These are phyloP conservation scores for Trifolium repens DNA, from an alignment of 306 rosid species.

Conservation along the genomic window DNA sequence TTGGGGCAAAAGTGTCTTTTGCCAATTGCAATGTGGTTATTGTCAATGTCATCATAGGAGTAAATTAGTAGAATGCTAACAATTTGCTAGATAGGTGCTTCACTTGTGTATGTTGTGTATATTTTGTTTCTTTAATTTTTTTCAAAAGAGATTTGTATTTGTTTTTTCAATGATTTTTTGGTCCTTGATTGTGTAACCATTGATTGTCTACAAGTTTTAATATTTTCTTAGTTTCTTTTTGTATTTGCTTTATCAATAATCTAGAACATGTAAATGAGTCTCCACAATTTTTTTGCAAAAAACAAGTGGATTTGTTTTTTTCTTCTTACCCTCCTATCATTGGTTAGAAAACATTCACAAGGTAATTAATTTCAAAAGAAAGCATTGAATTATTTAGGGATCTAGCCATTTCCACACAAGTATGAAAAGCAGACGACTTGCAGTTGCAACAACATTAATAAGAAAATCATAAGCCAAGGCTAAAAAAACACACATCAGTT, in stretches of 20 bases:
- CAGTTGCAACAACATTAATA: no score
- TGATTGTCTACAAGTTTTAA: slow-evolving; percentile 16
- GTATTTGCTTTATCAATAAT: not conserved
- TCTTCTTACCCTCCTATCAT: no score
- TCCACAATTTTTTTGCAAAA: no score
- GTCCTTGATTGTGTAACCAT: slow-evolving; percentile 42
- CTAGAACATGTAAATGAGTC: no score
- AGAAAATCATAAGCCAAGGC: no score
- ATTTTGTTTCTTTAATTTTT: slow-evolving; percentile 21
- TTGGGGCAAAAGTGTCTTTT: slow-evolving; percentile 36
- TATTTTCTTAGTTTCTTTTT: not conserved
- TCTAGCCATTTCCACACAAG: no score
- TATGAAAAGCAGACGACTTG: no score
- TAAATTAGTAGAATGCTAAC: slow-evolving; percentile 66
- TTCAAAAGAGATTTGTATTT: slow-evolving; percentile 53
- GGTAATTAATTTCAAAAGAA: no score
- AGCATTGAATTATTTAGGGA: no score
- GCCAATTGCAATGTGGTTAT: slow-evolving; percentile 35
- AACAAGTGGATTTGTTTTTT: no score
- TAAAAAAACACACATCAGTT: no score
- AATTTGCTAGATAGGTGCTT: slow-evolving; percentile 48
- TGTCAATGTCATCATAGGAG: slow-evolving; percentile 44
- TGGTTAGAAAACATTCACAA: no score
- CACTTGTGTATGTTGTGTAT: slow-evolving; percentile 58
- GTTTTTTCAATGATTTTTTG: slow-evolving; percentile 50